These are phyloP conservation scores for Zopfochytrium polystomum DNA, from an alignment of 371 early-diverging fungal genomes.

Conservation along the genomic window DNA sequence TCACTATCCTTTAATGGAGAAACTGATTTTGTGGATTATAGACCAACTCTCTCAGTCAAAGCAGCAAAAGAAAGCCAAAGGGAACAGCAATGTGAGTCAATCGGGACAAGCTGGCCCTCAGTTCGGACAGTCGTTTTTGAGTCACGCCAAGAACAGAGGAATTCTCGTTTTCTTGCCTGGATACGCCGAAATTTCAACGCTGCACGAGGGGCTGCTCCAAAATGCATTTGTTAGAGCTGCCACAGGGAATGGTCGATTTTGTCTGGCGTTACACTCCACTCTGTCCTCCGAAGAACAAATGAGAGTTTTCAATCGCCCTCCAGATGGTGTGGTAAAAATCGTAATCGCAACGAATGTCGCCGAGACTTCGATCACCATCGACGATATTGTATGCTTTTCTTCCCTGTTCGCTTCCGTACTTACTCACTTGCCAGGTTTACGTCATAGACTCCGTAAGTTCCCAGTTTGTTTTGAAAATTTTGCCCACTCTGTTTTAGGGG, in stretches of 20 bases:
- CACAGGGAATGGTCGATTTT: conserved; percentile 30
- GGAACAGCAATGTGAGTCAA: not conserved
- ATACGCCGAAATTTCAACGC: conserved; percentile 35
- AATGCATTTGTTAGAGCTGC: conserved; percentile 28
- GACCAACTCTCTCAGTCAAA: conserved; percentile 20
- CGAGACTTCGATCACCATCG: conserved; percentile 65
- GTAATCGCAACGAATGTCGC: conserved; percentile 65
- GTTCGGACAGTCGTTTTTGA: not conserved
- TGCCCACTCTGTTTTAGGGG: conserved; percentile 12
- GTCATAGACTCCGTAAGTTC: conserved; percentile 35
- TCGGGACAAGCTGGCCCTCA: not conserved
- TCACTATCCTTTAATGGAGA: conserved; percentile 47
- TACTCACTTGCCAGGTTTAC: conserved; percentile 23
- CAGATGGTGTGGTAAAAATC: conserved; percentile 37
- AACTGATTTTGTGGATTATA: conserved; percentile 35
- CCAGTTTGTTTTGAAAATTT: conserved; percentile 1
- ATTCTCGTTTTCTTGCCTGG: conserved; percentile 43
- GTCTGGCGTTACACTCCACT: conserved; percentile 36
- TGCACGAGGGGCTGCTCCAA: conserved; percentile 28
- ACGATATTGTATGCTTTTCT: conserved; percentile 53
- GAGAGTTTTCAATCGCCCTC: conserved; percentile 37
- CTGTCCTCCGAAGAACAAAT: conserved; percentile 42
- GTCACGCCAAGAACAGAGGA: conserved; percentile 25
- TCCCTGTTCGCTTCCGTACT: not conserved
- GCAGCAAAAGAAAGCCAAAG: not conserved